Base-by-base conservation (phyloP, 2,329 filamentous ascomycete species). In the Phaeomoniella chlamydospora region DNA sequence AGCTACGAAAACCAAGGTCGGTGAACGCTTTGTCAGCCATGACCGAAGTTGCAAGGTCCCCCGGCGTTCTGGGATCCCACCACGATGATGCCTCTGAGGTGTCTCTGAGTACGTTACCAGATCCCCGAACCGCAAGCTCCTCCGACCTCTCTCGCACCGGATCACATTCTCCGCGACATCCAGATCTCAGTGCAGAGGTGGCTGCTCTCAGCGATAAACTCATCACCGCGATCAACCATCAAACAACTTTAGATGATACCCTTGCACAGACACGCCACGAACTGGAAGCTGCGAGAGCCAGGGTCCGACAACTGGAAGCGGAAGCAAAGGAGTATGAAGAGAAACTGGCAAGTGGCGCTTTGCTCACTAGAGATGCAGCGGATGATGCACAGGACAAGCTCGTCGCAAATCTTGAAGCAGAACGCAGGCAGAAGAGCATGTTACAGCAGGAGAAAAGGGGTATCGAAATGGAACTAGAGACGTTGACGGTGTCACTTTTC, bases 191-290 rank as follows among this genome's bases (percentile, higher is more conserved):
- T 52, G 67, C 68, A 45, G 90, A 96, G 58, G 84, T 98, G 17
- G 83, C 88, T 5, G 77, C 83, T 4, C 67, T 98, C 18, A 96
- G 86, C 59, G 88, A 86, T 34, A 98, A 98, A 58, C 75, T 98
- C 43, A 88, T 98, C 48, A 88, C 90, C 52, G 88, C 90, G 31
- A 94, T 98, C 59, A 98, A 98, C 54, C 81, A 93, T 56, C 87
- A 94, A 58, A 94, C 87, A 5, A 78, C 73, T 15, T 70, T 98
- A 31, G 90, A 96, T 57, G 90, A 98, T 56, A 82, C 76, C 9
- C 67, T 98, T 13, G 80, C 84, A 34, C 77, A 76, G 35, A 81
- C 86, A 12, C 75, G 86, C 26, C 79, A 87, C 53, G 86, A 96
- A 52, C 65, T 96, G 33, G 84, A 93, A 37, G 57, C 71, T 19